phyloP scores from a whole-genome alignment of 148 eudicot genomes.

The Rhododendron vialii region DNA sequence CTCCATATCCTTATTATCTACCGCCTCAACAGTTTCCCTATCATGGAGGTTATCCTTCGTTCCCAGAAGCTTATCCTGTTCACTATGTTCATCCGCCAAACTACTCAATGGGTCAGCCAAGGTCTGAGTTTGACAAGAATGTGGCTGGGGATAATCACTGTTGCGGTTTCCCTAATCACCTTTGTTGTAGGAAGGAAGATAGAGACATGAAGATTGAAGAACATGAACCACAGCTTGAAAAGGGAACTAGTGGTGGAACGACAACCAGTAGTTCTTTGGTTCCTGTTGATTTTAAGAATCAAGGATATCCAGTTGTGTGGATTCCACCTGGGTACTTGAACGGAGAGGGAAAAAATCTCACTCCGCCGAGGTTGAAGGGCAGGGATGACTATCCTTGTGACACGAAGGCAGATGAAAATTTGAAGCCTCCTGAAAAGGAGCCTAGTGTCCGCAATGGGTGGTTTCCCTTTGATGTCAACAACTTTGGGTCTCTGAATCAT shows the following conservation, averaged over 20 bases:
- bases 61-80: constrained; percentile 34
- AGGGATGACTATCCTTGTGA: constrained; percentile 4
- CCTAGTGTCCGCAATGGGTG: constrained; percentile 26
- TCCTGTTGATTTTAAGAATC: constrained; percentile 25
- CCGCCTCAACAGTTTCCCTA: constrained; percentile 19
- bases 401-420: constrained; percentile 8
- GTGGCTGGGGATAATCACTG: constrained; percentile 34
- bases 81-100: constrained; percentile 46
- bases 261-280: constrained; percentile 25
- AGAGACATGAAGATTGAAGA: constrained; percentile 46
- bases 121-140: constrained; percentile 46
- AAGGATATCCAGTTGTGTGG: constrained; percentile 42
- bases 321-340: constrained; percentile 39
- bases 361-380: constrained; percentile 8
- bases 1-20: constrained; percentile 42
- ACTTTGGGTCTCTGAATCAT: constrained; percentile 22
- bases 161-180: constrained; percentile 53
- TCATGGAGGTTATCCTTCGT: constrained; percentile 35
- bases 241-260: constrained; percentile 4
- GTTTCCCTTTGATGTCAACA: constrained; percentile 37
- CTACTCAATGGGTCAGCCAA: constrained; percentile 40
- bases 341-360: constrained; percentile 16
- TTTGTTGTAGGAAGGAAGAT: constrained; percentile 28
- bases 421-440: constrained; percentile 13
- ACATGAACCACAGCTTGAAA: constrained; percentile 36